Base-by-base conservation (phyloP, 192 early-diverging fungal species). In the Funneliformis geosporum region DNA sequence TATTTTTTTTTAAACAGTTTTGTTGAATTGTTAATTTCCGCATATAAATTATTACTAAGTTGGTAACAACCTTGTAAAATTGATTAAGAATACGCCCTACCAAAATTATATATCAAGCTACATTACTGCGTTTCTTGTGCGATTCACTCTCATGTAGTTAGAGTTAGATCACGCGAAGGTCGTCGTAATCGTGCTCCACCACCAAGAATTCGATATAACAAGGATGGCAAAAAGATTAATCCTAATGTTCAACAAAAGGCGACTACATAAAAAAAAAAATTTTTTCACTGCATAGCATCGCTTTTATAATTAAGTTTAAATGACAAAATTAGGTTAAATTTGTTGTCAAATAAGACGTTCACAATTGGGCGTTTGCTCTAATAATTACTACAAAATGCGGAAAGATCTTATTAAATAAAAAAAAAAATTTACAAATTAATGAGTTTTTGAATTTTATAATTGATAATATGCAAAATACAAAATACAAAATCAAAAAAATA, bases 61-160 rank as follows among this genome's bases (percentile, higher is more conserved):
- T 12, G 8, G 4, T 18, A 73, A 47, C 28, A 47, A 21, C 42
- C 11, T 47, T 43, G 9, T 72, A 9, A 46, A 23, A 47, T 62
- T 62, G 4, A 62, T 43, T n/a, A 78, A 87, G 88, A 94, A 87
- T 97, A 97, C 88, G 92, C 92, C 79, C 93, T 98, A 82, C 97
- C 97, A 88, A 99, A 98, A 90, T 89, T 98, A 84, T 99, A 99
- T 93, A 91, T 97, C 89, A 98, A 99, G 94, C 91, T 90, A 86
- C 96, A 96, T 87, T 94, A 97, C 94, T 99, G 98, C 85, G 88
- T 95, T 46, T 93, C 92, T 69, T 95, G 94, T 87, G 96, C 94
- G 74, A 97, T 99, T 82, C 96, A 99, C 91, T 87, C 93, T 79
- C 93, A 95, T 83, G 90, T 95, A 77, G 96, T 99, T 79, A 94